Base-by-base conservation (phyloP, 1,139 yeast species). In the Torulaspora pretoriensis region DNA sequence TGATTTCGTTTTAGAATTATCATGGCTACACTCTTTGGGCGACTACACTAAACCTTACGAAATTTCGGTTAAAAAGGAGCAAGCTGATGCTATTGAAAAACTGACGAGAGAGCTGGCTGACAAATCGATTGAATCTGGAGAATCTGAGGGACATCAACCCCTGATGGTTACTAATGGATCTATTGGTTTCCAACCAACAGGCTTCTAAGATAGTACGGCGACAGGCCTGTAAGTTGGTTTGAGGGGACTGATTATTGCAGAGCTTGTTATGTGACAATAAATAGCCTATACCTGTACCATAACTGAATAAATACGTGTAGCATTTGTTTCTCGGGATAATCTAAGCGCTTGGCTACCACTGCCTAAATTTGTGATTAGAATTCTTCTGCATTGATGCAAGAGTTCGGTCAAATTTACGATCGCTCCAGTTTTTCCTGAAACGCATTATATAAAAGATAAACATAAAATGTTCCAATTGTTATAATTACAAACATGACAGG, bases 41-140 rank as follows among this genome's bases (percentile, higher is more conserved):
- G 79, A 77, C 57, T 88, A 83, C 71, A 82, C 87, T 55, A 90
- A 85, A 74, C 98, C 98, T 43, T 94, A 88, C 68, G 83, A 81
- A 67, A 89, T 94, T 61, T 84, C 95, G 14, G 69, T 83, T 56
- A 77, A 80, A 58, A 81, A 82, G 57, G 97, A 90, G 67, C 90
- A 86, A 68, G 80, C 78, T 57, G 78, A 77, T 57, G 73, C 75
- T 51, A 66, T 90, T 54, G 73, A 77, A 55, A 86, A 77, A 63
- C 74, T 89, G 43, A 75, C 84, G 56, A 72, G 70, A 48, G 95
- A 87, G 64, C 74, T 84, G 64, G 80, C 81, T 60, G 80, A 74
- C 57, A 81, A 90, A n/a, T 36, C 43, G 16, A 30, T 35, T 24
- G 67, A 78, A 24, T 74, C 71, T 26, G 81, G 77, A 47, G 80